Evolutionary conservation across 495 filamentous ascomycete genomes (phyloP).

Genomic region (Talaromyces nanjingensis): DNA sequence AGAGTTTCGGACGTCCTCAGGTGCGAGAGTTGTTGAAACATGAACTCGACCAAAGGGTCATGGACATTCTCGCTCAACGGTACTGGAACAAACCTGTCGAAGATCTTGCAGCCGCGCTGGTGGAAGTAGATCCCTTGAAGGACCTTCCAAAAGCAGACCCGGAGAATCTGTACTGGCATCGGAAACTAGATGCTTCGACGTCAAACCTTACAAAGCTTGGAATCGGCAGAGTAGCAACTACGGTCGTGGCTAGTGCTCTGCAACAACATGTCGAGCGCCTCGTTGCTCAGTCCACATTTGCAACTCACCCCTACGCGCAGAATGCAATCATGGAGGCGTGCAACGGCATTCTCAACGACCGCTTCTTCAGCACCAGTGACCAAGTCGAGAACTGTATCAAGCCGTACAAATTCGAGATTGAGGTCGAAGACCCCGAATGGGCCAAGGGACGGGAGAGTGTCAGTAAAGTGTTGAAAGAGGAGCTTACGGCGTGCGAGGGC

Average conservation of each 20-base stretch:
- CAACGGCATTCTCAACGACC: constrained; percentile 80
- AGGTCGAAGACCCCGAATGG: constrained; percentile 90
- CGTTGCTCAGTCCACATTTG: constrained; percentile 71
- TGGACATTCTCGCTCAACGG: constrained; percentile 87
- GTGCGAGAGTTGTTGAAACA: constrained; percentile 85
- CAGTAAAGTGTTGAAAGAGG: constrained; percentile 67
- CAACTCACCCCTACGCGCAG: constrained; percentile 81
- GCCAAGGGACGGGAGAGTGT: constrained; percentile 72
- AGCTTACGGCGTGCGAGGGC: constrained; percentile 73
- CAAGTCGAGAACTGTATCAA: constrained; percentile 99
- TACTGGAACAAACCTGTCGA: constrained; percentile 98
- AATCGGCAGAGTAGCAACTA: constrained; percentile 86
- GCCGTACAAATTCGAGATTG: constrained; percentile 95
- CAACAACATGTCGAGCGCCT: constrained; percentile 78
- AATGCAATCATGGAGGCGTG: constrained; percentile 87
- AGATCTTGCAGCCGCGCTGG: constrained; percentile 53
- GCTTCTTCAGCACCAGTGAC: constrained; percentile 92
- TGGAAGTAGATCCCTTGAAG: constrained; percentile 64
- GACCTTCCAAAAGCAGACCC: constrained; percentile 76
- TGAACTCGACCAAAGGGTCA: constrained; percentile 88
- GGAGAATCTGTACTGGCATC: constrained; percentile 82
- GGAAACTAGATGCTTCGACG: constrained; percentile 87
- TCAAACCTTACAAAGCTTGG: constrained; percentile 88
- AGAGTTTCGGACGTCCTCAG: constrained; percentile 81
- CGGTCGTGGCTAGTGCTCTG: constrained; percentile 79